Percentiles rank a stretch among this genome's conserved stretches.
Evolutionary conservation across 352 stramenopile species (phyloP).

Genomic region (Elongisporangium undulatum): DNA sequence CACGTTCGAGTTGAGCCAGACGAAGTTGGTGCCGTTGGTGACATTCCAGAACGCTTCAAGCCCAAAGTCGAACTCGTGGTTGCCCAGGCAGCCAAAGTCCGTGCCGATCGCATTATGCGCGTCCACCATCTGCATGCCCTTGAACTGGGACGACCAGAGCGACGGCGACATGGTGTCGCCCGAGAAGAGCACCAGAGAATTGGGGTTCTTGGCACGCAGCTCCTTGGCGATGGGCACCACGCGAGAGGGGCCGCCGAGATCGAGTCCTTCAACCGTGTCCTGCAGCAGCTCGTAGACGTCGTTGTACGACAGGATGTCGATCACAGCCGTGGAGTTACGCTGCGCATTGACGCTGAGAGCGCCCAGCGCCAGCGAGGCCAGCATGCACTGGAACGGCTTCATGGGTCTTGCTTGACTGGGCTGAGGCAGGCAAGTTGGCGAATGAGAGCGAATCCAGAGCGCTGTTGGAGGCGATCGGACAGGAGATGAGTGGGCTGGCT

Average conservation of each 20-base stretch:
- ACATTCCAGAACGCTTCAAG: conserved; percentile 77
- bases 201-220: conserved; percentile 52
- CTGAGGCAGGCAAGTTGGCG: no score
- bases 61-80: conserved; percentile 82
- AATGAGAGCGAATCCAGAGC: no score
- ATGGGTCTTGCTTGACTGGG: no score
- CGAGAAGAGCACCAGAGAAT: conserved; percentile 73
- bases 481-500: no score
- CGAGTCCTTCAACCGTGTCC: conserved; percentile 55
- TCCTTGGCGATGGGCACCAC: conserved; percentile 59
- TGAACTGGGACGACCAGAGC: conserved; percentile 78
- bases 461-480: no score
- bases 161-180: conserved; percentile 80
- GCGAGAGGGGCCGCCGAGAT: conserved; percentile 65
- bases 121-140: conserved; percentile 75
- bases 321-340: conserved; percentile 37
- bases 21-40: conserved; percentile 44
- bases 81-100: conserved; percentile 69
- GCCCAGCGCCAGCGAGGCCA: background rate
- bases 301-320: conserved; percentile 75
- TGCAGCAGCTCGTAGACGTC: conserved; percentile 80
- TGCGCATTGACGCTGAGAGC: background rate
- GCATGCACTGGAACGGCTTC: no score
- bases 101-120: conserved; percentile 72
- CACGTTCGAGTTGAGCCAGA: conserved; percentile 75